These are phyloP conservation scores for Cerrena zonata DNA, from an alignment of 1,284 basidiomycete genomes.

Conservation along the genomic window DNA sequence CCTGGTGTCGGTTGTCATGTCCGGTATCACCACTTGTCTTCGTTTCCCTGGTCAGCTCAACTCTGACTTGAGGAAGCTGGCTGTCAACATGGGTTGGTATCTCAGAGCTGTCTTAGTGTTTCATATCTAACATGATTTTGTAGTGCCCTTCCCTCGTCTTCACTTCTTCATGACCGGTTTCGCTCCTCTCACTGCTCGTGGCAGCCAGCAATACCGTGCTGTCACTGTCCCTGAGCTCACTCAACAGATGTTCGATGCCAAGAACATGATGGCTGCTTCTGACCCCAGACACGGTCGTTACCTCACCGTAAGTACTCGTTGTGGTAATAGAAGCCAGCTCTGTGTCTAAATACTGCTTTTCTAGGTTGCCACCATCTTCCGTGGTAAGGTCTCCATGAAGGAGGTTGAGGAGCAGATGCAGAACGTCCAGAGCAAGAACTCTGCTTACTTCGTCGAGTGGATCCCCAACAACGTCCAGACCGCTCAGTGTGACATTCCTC, in stretches of 20 bases:
- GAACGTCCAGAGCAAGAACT: constrained; percentile 95
- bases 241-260: constrained; percentile 97
- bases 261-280: constrained; percentile 98
- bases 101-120: not conserved
- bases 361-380: constrained; percentile 95
- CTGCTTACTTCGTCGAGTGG: constrained; percentile 97
- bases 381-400: constrained; percentile 98
- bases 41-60: constrained; percentile 99
- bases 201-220: constrained; percentile 89
- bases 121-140: not conserved
- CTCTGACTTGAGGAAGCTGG: constrained; percentile 94
- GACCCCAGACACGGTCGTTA: constrained; percentile 94
- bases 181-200: constrained; percentile 89
- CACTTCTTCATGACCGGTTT: constrained; percentile 99
- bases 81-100: constrained; percentile 91
- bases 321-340: constrained; percentile 7
- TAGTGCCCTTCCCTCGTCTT: constrained; percentile 94
- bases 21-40: constrained; percentile 90
- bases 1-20: constrained; percentile 97
- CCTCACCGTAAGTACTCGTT: constrained; percentile 59
- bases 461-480: constrained; percentile 97
- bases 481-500: constrained; percentile 93
- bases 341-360: constrained; percentile 7
- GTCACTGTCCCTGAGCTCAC: constrained; percentile 95
- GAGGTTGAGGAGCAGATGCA: constrained; percentile 99